Evolutionary conservation across 2,329 filamentous ascomycete species (phyloP).

Genomic region (Claviceps sp.): DNA sequence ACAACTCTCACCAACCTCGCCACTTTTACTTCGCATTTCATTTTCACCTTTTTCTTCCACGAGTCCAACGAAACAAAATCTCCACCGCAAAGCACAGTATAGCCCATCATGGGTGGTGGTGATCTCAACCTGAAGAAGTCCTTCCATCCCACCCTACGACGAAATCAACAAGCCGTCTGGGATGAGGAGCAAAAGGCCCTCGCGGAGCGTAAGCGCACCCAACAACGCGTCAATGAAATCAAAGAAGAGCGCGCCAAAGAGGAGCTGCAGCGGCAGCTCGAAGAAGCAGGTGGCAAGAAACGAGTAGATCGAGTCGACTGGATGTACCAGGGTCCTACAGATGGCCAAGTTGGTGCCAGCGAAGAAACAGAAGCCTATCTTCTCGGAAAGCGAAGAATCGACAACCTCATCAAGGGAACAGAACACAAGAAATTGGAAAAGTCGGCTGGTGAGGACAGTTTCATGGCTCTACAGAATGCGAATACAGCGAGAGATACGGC

Average conservation of each 20-base stretch:
- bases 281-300: slow-evolving; percentile 73
- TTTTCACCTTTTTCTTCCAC: background rate
- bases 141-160: slow-evolving; percentile 84
- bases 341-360: slow-evolving; percentile 58
- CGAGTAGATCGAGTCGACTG: slow-evolving; percentile 79
- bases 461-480: slow-evolving; percentile 51
- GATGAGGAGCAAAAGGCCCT: slow-evolving; percentile 85
- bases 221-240: slow-evolving; percentile 82
- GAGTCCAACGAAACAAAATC: background rate
- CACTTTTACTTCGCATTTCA: background rate
- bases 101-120: slow-evolving; percentile 68
- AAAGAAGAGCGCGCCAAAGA: slow-evolving; percentile 88
- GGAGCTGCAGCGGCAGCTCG: slow-evolving; percentile 80
- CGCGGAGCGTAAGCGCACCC: slow-evolving; percentile 86
- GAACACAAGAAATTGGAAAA: slow-evolving; percentile 75
- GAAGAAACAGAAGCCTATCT: slow-evolving; percentile 93
- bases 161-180: slow-evolving; percentile 84
- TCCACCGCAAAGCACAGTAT: background rate
- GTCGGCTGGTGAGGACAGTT: slow-evolving; percentile 44
- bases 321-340: slow-evolving; percentile 89
- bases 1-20: background rate
- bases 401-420: slow-evolving; percentile 64
- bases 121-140: slow-evolving; percentile 92
- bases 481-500: slow-evolving; percentile 70
- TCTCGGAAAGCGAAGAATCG: slow-evolving; percentile 82